phyloP scores from a whole-genome alignment of 2,329 filamentous ascomycete genomes.

The Colletotrichum tabaci region DNA sequence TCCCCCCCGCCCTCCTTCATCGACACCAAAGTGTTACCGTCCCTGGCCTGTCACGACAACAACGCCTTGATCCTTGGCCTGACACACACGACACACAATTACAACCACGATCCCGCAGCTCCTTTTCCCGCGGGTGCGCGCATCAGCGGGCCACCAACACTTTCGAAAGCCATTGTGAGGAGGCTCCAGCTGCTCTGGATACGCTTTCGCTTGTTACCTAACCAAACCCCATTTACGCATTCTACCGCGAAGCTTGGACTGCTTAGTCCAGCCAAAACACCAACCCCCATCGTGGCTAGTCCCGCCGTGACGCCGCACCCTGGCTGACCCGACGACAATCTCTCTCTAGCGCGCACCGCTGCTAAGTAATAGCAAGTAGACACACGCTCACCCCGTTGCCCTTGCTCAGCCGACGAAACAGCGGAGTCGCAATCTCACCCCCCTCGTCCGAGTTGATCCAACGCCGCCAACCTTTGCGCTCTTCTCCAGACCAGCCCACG shows the following conservation, averaged over 20 bases:
- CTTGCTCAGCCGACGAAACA: conserved; percentile 41
- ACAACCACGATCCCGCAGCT: not conserved
- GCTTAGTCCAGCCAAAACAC: not conserved
- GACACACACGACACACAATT: conserved; percentile 12
- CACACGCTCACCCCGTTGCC: conserved; percentile 25
- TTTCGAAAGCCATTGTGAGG: not conserved
- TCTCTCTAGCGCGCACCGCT: conserved; percentile 25
- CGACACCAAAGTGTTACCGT: conserved; percentile 26
- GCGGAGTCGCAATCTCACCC: conserved; percentile 42
- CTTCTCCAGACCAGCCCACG: conserved; percentile 29
- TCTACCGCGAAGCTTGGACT: not conserved
- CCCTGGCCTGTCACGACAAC: conserved; percentile 31
- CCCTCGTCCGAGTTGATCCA: conserved; percentile 13
- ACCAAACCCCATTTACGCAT: not conserved
- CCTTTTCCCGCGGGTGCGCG: not conserved
- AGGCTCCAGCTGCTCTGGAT: not conserved
- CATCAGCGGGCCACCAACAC: not conserved
- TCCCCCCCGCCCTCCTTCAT: not conserved
- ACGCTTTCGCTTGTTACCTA: not conserved
- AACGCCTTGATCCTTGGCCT: conserved; percentile 3
- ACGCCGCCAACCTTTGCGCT: conserved; percentile 18
- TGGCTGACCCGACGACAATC: conserved; percentile 35
- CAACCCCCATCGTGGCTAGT: not conserved
- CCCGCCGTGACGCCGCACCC: conserved; percentile 28
- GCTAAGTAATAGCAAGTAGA: too few species aligned